phyloP scores from a whole-genome alignment of 1,139 yeast genomes.

The Zygoascus hellenicus region DNA sequence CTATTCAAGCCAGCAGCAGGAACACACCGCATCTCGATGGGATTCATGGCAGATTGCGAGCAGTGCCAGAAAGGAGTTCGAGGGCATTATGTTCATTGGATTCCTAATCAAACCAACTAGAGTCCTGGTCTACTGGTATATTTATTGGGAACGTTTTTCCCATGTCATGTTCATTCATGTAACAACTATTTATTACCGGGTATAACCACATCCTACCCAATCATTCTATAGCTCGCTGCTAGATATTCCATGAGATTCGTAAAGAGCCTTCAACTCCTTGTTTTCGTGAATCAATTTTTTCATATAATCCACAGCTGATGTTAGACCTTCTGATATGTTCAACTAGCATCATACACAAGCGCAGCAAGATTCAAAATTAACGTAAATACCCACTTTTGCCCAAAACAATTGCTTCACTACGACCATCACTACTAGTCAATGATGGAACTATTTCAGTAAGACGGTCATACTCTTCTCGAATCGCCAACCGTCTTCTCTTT shows the following conservation, averaged over 20 bases:
- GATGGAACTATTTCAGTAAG: conserved; percentile 41
- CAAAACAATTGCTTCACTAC: conserved; percentile 40
- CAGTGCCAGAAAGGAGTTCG: conserved; percentile 7
- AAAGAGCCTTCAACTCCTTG: conserved; percentile 2
- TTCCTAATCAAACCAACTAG: not conserved
- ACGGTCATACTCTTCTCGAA: conserved; percentile 41
- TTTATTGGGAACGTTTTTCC: not conserved
- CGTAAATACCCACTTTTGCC: conserved; percentile 28
- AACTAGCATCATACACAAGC: not conserved
- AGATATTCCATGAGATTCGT: not conserved
- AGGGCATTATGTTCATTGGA: conserved; percentile 11
- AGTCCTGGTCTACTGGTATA: not conserved
- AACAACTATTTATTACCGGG: not conserved
- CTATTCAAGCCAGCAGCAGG: conserved; percentile 2
- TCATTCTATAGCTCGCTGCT: not conserved
- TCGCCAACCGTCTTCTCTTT: conserved; percentile 44
- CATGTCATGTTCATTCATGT: not conserved
- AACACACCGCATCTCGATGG: conserved; percentile 8
- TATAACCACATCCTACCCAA: not conserved
- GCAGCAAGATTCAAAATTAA: not conserved
- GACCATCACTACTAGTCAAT: conserved; percentile 34
- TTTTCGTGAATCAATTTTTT: conserved; percentile 8
- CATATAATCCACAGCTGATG: conserved; percentile 8
- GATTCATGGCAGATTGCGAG: conserved; percentile 9
- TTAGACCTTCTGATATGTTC: not conserved